Percentiles rank a stretch among this genome's conserved stretches.
phyloP scores from a whole-genome alignment of 202 grass and related monocot genomes.

The Elaeis oleifera region DNA sequence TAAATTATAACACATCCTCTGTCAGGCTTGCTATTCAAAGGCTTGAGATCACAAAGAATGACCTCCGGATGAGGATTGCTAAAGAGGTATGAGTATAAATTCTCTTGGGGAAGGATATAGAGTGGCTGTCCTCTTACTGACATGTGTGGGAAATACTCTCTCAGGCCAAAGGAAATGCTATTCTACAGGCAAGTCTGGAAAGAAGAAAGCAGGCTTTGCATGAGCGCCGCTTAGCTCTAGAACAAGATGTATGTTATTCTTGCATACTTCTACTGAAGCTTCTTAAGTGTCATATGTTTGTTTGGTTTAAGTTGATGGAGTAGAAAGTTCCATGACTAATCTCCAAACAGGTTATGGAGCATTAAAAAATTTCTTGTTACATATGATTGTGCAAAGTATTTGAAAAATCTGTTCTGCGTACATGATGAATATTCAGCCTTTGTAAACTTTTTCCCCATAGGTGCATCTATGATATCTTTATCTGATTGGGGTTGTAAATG shows the following conservation, averaged over 20 bases:
- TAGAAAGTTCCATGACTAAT: no score
- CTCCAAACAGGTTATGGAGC: neutral
- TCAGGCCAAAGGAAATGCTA: conserved; percentile 98
- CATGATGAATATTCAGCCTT: no score
- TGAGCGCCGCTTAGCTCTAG: conserved; percentile 81
- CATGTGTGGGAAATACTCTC: conserved; percentile 25
- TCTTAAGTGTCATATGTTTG: neutral
- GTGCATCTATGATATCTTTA: no score
- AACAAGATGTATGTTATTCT: conserved; percentile 84
- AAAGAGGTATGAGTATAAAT: conserved; percentile 67
- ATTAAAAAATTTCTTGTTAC: no score
- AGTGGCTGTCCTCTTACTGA: conserved; percentile 22
- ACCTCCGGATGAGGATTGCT: conserved; percentile 81
- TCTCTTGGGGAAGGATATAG: neutral
- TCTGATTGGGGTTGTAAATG: no score
- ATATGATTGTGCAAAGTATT: no score
- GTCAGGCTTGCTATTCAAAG: conserved; percentile 96
- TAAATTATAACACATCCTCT: conserved; percentile 27
- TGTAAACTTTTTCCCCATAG: no score
- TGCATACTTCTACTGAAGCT: neutral
- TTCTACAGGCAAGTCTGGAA: conserved; percentile 96
- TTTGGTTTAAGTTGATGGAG: no score
- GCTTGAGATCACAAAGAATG: conserved; percentile 91
- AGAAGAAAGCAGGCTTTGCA: conserved; percentile 99
- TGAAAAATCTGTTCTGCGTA: no score